These are phyloP conservation scores for Orbilia brochopaga DNA, from an alignment of 2,329 filamentous ascomycete genomes.

Conservation along the genomic window DNA sequence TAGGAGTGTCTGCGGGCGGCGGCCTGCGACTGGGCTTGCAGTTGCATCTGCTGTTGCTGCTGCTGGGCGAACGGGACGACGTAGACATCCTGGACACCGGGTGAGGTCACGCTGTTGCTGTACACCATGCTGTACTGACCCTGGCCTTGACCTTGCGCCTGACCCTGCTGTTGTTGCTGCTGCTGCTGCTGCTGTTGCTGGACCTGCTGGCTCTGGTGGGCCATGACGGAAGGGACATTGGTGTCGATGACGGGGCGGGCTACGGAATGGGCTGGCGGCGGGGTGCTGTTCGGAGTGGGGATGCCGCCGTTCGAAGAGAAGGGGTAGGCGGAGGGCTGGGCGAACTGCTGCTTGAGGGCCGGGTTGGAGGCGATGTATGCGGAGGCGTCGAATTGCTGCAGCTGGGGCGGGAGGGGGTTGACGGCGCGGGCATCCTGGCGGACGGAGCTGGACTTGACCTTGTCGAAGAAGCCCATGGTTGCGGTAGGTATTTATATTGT, in stretches of 20 bases:
- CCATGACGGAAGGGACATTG: conserved; percentile 27
- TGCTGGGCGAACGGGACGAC: conserved; percentile 45
- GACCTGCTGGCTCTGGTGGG: conserved; percentile 21
- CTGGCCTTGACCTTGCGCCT: conserved; percentile 2
- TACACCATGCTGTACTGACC: conserved; percentile 16
- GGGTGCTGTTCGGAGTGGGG: conserved; percentile 48
- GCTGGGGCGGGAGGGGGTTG: conserved; percentile 41
- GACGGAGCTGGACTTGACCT: conserved; percentile 45
- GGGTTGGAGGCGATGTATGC: conserved; percentile 50
- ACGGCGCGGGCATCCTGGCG: conserved; percentile 35
- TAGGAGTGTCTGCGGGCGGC: conserved; percentile 43
- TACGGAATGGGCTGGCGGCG: conserved; percentile 31
- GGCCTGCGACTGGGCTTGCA: conserved; percentile 12
- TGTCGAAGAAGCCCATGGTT: conserved; percentile 49
- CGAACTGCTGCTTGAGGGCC: conserved; percentile 45
- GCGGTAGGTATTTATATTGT: neutral
- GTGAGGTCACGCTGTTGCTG: conserved; percentile 49
- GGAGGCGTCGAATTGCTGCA: conserved; percentile 48
- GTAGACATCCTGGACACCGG: conserved; percentile 47
- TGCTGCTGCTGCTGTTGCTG: conserved; percentile 27
- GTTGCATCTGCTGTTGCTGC: conserved; percentile 29
- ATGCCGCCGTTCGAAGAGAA: conserved; percentile 29
- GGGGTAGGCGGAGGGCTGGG: conserved; percentile 25
- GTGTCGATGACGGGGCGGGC: conserved; percentile 39
- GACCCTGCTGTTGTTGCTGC: conserved; percentile 15